Conservation (phyloP, 352 stramenopile genomes). For the Globisporangium abappressorium region DNA sequence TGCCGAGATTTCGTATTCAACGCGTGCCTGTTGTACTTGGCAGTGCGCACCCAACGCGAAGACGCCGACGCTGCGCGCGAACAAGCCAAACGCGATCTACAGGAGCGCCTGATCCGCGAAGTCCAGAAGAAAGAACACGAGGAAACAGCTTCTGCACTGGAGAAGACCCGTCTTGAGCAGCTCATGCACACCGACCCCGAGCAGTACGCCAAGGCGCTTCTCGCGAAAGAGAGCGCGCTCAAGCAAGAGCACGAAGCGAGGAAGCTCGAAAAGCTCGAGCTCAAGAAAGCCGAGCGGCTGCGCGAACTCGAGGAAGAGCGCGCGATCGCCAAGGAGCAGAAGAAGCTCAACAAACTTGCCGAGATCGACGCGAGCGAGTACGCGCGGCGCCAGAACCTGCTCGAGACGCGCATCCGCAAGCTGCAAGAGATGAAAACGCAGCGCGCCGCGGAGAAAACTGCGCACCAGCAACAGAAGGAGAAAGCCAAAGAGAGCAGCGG, state of each 20-base stretch:
- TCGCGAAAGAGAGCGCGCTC: constrained; percentile 32
- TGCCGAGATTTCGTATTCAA: constrained; percentile 61
- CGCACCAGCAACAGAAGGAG: constrained; percentile 13
- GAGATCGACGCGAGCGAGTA: constrained; percentile 47
- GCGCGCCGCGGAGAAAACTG: constrained; percentile 37
- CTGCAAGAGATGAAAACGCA: constrained; percentile 48
- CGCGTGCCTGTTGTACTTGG: constrained; percentile 48
- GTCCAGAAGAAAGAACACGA: constrained; percentile 15
- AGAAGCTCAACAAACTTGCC: constrained; percentile 52
- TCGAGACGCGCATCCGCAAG: constrained; percentile 43
- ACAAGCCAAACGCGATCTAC: constrained; percentile 16
- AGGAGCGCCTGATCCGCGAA: constrained; percentile 12
- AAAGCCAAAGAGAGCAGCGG: background rate
- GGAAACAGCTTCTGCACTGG: constrained; percentile 22
- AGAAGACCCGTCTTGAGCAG: constrained; percentile 31
- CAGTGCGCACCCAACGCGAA: constrained; percentile 40
- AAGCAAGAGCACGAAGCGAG: constrained; percentile 32
- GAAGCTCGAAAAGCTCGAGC: constrained; percentile 34
- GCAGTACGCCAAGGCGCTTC: constrained; percentile 38
- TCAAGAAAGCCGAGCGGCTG: constrained; percentile 47
- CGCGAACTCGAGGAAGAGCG: constrained; percentile 57
- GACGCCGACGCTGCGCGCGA: constrained; percentile 26
- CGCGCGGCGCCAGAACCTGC: constrained; percentile 34
- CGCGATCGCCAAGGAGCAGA: constrained; percentile 61
- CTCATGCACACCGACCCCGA: constrained; percentile 35